phyloP scores from a whole-genome alignment of 352 stramenopile genomes.

The Thalassiosira pacifica region DNA sequence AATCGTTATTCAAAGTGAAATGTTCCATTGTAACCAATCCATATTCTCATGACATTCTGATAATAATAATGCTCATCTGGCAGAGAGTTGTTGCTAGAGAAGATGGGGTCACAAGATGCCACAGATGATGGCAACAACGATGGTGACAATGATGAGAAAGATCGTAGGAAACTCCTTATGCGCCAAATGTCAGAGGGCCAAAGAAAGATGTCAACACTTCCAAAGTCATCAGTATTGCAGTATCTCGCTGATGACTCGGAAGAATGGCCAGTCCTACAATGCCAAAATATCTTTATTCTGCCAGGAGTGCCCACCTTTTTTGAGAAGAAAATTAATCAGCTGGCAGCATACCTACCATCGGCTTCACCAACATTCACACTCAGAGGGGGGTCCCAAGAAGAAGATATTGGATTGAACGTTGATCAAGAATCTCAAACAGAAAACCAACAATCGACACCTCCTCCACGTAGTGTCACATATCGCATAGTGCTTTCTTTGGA shows the following conservation, averaged over 20 bases:
- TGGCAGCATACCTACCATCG: constrained; percentile 79
- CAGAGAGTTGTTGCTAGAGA: constrained; percentile 67
- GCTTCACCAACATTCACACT: constrained; percentile 1
- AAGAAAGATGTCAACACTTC: constrained; percentile 88
- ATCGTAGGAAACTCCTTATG: constrained; percentile 27
- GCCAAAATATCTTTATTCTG: constrained; percentile 90
- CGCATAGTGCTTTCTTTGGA: constrained; percentile 75
- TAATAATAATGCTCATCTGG: too few relatives aligned
- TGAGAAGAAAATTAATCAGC: constrained; percentile 85
- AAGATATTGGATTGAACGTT: constrained; percentile 25
- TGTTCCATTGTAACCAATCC: too few relatives aligned
- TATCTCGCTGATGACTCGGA: constrained; percentile 76
- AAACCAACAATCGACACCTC: constrained; percentile 36
- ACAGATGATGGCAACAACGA: constrained; percentile 68
- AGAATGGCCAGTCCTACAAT: constrained; percentile 89
- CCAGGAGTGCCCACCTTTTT: constrained; percentile 89
- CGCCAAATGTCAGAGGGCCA: constrained; percentile 77
- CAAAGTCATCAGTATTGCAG: constrained; percentile 80
- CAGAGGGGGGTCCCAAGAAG: constrained; percentile 12
- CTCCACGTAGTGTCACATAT: constrained; percentile 63
- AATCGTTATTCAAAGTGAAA: too few relatives aligned
- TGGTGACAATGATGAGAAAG: constrained; percentile 51
- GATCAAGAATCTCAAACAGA: constrained; percentile 1
- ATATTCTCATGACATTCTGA: background rate
- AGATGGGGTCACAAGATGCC: constrained; percentile 49